Evolutionary conservation across 768 basidiomycete genomes (phyloP).

Genomic region (Nidularia pulvinata): DNA sequence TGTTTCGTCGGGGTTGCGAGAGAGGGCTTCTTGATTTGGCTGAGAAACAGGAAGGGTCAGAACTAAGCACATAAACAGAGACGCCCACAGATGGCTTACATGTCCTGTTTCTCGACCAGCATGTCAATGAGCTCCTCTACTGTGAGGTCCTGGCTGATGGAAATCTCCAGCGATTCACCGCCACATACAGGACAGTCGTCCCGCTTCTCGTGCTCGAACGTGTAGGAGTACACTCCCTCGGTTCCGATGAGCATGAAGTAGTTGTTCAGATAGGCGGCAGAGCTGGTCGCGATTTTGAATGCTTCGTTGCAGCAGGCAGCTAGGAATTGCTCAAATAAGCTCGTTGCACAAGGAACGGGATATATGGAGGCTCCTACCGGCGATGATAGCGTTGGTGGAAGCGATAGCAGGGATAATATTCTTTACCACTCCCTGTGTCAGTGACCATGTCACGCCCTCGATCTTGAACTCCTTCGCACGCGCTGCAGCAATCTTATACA

Average conservation of each 20-base stretch:
- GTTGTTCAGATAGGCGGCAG: slow-evolving; percentile 93
- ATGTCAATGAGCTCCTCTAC: slow-evolving; percentile 89
- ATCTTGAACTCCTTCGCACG: slow-evolving; percentile 96
- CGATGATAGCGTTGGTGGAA: slow-evolving; percentile 97
- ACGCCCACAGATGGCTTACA: slow-evolving; percentile 51
- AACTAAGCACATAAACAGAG: neutral
- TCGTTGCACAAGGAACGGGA: neutral
- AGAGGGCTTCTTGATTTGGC: slow-evolving; percentile 97
- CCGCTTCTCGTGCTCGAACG: slow-evolving; percentile 93
- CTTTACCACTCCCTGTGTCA: slow-evolving; percentile 99
- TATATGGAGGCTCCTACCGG: slow-evolving; percentile 49
- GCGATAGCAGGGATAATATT: slow-evolving; percentile 99
- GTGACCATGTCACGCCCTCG: slow-evolving; percentile 96
- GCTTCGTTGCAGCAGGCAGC: slow-evolving; percentile 99
- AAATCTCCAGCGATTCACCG: slow-evolving; percentile 79
- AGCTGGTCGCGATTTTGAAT: slow-evolving; percentile 97
- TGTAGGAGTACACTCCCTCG: slow-evolving; percentile 95
- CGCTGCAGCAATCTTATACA: slow-evolving; percentile 76
- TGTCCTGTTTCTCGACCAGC: slow-evolving; percentile 84
- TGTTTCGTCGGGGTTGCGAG: slow-evolving; percentile 74
- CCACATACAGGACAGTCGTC: slow-evolving; percentile 97
- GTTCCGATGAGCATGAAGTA: slow-evolving; percentile 99
- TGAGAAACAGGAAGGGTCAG: slow-evolving; percentile 21
- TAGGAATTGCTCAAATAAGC: slow-evolving; percentile 17
- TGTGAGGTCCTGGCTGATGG: slow-evolving; percentile 70